Base-by-base conservation (phyloP, 257 asterid species). In the Solanum sitiens region DNA sequence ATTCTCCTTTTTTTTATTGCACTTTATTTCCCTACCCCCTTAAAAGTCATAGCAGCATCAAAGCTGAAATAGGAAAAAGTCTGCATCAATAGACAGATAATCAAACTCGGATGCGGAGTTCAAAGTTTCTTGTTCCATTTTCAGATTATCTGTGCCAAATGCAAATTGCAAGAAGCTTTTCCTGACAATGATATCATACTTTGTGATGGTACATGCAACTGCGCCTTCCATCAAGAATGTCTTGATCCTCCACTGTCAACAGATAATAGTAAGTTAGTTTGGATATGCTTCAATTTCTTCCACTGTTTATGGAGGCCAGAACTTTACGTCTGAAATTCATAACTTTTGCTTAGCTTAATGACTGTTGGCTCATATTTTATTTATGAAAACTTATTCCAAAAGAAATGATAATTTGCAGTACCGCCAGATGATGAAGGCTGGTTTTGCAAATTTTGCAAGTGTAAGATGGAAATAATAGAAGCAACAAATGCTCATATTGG, bases 371-470 rank as follows among this genome's bases (percentile, higher is more conserved):
- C 7, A 56, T 32, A 37, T 23, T 39, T 42, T 67, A 42, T 76
- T 86, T 79, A 11, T 79, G 44, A 88, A 35, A 88, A 86, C 84
- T 89, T 45, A 89, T 56, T 83, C 77, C 91, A 83, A 87, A 84
- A 85, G 59, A 90, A 83, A 71, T 68, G 86, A 87, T 92, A 87
- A 68, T 83, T 91, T 82, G 87, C 97, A 93, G 98, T 97, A 93
- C 99, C 99, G 89, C 98, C 98, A 50, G 98, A 90, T 82, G 99
- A 94, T 85, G 98, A 97, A 93, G 98, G 99, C 89, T 97, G 99
- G 99, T 94, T 96, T 90, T 97, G 99, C 94, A 94, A 94, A 93
- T 95, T 92, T 89, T 97, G 99, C 87, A 93, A 92, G 93, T 93
- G 93, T 91, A 97, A 95, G 91, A 95, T 93, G 90, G 99, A 96